phyloP scores from a whole-genome alignment of 495 filamentous ascomycete genomes.

The Penicillium dipodomyicola region DNA sequence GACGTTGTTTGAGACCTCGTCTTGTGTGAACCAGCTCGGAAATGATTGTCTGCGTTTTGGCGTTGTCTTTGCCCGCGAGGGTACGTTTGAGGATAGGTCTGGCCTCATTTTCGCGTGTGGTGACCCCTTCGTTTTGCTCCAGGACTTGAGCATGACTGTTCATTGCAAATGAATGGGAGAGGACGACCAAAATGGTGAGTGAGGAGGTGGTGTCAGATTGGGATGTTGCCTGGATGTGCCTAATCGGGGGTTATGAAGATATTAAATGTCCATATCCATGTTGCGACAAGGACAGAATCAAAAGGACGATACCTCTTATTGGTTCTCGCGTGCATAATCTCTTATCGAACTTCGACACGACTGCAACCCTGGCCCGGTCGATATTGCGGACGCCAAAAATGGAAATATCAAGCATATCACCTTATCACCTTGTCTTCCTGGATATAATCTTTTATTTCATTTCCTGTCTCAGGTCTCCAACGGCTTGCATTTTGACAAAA shows the following conservation, averaged over 20 bases:
- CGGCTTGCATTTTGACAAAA: too few relatives aligned
- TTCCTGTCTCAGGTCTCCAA: too few relatives aligned
- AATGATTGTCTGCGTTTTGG: conserved; percentile 7
- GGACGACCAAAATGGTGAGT: background rate
- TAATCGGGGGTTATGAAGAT: background rate
- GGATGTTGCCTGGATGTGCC: background rate
- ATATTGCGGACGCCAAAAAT: too few relatives aligned
- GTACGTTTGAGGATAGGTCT: background rate
- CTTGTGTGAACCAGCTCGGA: conserved; percentile 3
- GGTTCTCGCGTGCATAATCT: background rate
- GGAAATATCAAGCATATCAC: too few relatives aligned
- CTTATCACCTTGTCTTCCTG: too few relatives aligned
- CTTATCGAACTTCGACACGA: background rate
- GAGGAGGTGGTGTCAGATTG: background rate
- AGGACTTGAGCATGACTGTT: background rate
- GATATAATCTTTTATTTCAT: too few relatives aligned
- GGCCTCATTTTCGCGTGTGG: background rate
- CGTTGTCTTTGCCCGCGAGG: background rate
- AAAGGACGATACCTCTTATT: background rate
- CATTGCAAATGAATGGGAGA: background rate
- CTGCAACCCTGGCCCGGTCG: too few relatives aligned
- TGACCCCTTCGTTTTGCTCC: background rate
- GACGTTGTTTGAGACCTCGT: conserved; percentile 26
- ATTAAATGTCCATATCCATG: background rate
- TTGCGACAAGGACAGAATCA: background rate